These are phyloP conservation scores for Candida insectorum DNA, from an alignment of 805 yeast species.

Conservation along the genomic window DNA sequence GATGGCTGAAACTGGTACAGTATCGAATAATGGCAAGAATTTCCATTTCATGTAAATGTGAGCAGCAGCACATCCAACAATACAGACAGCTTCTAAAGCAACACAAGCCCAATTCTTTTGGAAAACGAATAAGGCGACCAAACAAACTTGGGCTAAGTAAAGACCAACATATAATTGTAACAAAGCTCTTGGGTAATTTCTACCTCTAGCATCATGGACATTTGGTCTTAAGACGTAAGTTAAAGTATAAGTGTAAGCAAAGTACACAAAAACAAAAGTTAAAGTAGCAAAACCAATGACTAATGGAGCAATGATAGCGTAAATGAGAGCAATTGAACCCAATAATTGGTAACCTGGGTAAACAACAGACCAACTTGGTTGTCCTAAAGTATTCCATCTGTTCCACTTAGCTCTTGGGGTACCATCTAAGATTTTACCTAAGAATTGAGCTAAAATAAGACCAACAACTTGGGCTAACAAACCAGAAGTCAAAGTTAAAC, in stretches of 20 bases:
- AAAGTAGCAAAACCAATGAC: constrained; percentile 63
- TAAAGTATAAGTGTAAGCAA: constrained; percentile 62
- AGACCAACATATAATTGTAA: constrained; percentile 71
- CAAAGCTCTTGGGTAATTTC: constrained; percentile 68
- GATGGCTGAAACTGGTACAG: constrained; percentile 67
- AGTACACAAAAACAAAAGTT: constrained; percentile 53
- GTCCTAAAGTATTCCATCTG: constrained; percentile 59
- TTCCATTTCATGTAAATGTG: constrained; percentile 58
- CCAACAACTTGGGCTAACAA: constrained; percentile 71
- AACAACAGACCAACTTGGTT: constrained; percentile 76
- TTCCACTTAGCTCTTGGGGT: constrained; percentile 94
- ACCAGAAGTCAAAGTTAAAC: constrained; percentile 75
- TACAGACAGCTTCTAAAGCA: constrained; percentile 60
- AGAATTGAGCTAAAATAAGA: constrained; percentile 64
- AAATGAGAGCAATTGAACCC: constrained; percentile 68
- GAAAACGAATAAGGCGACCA: constrained; percentile 71
- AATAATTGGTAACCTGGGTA: constrained; percentile 78
- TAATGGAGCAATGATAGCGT: constrained; percentile 77
- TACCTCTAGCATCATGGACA: constrained; percentile 62
- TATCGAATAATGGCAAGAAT: constrained; percentile 62
- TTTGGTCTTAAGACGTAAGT: constrained; percentile 59
- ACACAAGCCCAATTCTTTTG: constrained; percentile 77
- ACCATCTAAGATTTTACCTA: constrained; percentile 69
- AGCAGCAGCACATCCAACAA: constrained; percentile 54
- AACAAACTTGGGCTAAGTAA: constrained; percentile 67